Percentiles rank a stretch among this genome's conserved stretches.
These are phyloP conservation scores for Dactylellina haptotyla DNA, from an alignment of 2,329 filamentous ascomycete genomes.

Conservation along the genomic window DNA sequence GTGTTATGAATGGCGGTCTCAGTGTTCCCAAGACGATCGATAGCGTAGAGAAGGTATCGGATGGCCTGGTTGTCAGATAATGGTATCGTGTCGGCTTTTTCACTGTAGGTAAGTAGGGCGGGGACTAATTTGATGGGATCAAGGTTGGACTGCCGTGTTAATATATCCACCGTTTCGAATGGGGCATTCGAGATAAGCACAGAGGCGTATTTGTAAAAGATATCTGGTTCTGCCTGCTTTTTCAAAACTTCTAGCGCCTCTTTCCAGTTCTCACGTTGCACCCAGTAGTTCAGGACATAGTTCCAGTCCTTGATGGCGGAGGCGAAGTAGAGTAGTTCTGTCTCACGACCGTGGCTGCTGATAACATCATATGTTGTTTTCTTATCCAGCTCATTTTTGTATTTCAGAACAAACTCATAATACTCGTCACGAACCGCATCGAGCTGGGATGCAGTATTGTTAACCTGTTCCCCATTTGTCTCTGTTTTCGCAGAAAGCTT, in stretches of 20 bases:
- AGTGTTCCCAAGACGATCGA: constrained; percentile 82
- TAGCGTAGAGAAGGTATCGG: constrained; percentile 90
- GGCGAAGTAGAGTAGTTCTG: constrained; percentile 90
- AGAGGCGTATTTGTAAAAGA: constrained; percentile 96
- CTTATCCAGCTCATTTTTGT: constrained; percentile 86
- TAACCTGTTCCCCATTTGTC: constrained; percentile 40
- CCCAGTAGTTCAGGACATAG: constrained; percentile 96
- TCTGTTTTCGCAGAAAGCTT: constrained; percentile 82
- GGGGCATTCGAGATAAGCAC: constrained; percentile 93
- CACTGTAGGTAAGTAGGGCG: constrained; percentile 92
- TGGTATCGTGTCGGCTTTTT: constrained; percentile 65
- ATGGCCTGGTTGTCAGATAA: constrained; percentile 79
- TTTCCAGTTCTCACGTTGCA: constrained; percentile 90
- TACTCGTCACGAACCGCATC: constrained; percentile 73
- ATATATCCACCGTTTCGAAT: constrained; percentile 87
- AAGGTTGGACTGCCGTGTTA: constrained; percentile 89
- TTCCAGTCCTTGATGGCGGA: constrained; percentile 89
- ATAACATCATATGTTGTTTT: constrained; percentile 96
- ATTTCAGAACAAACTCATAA: constrained; percentile 83
- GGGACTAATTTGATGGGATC: constrained; percentile 90
- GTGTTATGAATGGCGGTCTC: constrained; percentile 95
- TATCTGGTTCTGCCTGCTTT: constrained; percentile 88
- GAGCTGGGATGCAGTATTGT: constrained; percentile 50
- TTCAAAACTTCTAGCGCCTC: constrained; percentile 89
- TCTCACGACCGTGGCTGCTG: constrained; percentile 91